Conservation (phyloP, 2,329 filamentous ascomycete species). For the Ophiostoma novo-ulmi region DNA sequence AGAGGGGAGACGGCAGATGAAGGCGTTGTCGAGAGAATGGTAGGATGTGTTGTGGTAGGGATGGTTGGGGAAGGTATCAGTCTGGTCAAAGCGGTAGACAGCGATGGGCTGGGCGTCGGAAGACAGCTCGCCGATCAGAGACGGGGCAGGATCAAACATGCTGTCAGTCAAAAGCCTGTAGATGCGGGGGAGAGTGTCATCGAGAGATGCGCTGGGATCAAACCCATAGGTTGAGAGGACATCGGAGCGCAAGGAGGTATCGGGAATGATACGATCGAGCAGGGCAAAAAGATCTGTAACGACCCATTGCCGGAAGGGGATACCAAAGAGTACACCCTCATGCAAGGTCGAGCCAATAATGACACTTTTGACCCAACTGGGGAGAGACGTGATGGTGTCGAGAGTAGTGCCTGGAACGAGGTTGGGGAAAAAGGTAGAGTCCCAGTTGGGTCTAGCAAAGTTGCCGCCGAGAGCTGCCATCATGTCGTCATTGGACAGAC, state of each 20-base stretch:
- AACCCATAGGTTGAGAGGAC: background rate
- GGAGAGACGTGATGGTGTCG: background rate
- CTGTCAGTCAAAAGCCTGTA: background rate
- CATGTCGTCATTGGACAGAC: background rate
- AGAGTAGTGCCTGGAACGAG: background rate
- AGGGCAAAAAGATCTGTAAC: background rate
- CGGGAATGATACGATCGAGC: background rate
- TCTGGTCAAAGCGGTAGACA: constrained; percentile 17
- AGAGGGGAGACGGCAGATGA: constrained; percentile 10
- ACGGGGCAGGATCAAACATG: background rate
- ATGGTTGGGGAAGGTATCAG: background rate
- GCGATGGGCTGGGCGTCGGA: constrained; percentile 3
- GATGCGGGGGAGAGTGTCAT: background rate
- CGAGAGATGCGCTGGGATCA: background rate
- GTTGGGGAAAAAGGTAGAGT: background rate
- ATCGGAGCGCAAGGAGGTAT: background rate
- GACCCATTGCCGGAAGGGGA: background rate
- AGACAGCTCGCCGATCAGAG: background rate
- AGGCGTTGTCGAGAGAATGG: constrained; percentile 7
- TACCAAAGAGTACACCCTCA: background rate
- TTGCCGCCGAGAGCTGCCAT: constrained; percentile 2
- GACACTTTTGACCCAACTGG: constrained; percentile 12
- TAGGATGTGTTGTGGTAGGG: constrained; percentile 6
- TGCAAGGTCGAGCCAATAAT: constrained; percentile 4
- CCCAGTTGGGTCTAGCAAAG: background rate